phyloP scores from a whole-genome alignment of 2,329 filamentous ascomycete genomes.

The Fusarium musae region DNA sequence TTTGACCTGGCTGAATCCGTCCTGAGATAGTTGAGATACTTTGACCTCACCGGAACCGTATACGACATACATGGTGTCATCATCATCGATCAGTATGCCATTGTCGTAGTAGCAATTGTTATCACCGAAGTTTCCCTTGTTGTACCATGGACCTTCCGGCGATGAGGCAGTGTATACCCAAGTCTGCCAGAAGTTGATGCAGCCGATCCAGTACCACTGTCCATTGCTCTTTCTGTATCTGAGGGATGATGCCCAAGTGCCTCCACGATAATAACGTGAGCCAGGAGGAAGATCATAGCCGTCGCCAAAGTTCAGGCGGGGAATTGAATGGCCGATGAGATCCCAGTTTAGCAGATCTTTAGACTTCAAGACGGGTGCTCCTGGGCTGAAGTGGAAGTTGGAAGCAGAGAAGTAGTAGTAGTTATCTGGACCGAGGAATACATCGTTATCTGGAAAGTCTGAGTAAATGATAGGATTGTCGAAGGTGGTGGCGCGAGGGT shows the following conservation, averaged over 20 bases:
- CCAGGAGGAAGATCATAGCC: constrained; percentile 57
- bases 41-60: constrained; percentile 62
- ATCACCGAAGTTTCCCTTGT: constrained; percentile 49
- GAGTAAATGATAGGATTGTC: constrained; percentile 65
- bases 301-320: constrained; percentile 57
- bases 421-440: constrained; percentile 60
- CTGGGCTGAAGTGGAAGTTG: constrained; percentile 66
- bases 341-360: constrained; percentile 66
- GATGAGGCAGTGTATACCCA: constrained; percentile 63
- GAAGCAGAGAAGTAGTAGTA: constrained; percentile 67
- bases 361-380: constrained; percentile 65
- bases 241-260: constrained; percentile 67
- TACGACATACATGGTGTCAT: constrained; percentile 68
- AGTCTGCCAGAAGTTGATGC: constrained; percentile 60
- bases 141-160: constrained; percentile 57
- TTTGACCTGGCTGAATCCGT: constrained; percentile 59
- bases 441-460: constrained; percentile 65
- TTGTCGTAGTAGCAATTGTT: constrained; percentile 65
- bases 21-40: constrained; percentile 62
- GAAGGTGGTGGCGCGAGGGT: constrained; percentile 8
- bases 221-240: constrained; percentile 61
- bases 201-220: constrained; percentile 68
- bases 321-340: constrained; percentile 57
- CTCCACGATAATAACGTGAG: constrained; percentile 60
- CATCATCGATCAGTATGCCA: constrained; percentile 67